phyloP scores from a whole-genome alignment of 2,329 filamentous ascomycete species.

The Cladosporium oxysporum region DNA sequence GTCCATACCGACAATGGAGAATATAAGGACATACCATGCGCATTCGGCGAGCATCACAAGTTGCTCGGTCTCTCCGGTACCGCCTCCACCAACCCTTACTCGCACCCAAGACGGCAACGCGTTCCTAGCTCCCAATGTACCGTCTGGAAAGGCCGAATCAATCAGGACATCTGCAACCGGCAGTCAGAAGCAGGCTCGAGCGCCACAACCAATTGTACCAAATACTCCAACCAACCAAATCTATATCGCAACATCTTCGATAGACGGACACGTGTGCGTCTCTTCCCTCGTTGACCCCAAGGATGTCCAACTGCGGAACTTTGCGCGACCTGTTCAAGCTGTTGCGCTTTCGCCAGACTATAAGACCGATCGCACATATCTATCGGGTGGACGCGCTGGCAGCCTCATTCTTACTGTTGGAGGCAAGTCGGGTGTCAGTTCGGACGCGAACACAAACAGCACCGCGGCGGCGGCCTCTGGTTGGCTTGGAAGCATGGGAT shows the following conservation, averaged over 20 bases:
- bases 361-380: conserved; percentile 81
- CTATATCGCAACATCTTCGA: conserved; percentile 88
- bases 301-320: conserved; percentile 89
- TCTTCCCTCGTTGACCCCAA: conserved; percentile 83
- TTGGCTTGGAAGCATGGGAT: conserved; percentile 86
- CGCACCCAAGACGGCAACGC: conserved; percentile 32
- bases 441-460: conserved; percentile 85
- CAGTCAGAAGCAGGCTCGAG: conserved; percentile 4
- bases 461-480: conserved; percentile 75
- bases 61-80: conserved; percentile 86
- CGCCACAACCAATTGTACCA: conserved; percentile 55
- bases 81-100: conserved; percentile 54
- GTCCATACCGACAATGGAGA: conserved; percentile 77
- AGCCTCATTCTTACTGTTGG: conserved; percentile 84
- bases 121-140: background rate
- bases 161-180: conserved; percentile 4
- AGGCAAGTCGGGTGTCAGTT: conserved; percentile 73
- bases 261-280: conserved; percentile 94
- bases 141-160: background rate
- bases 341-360: conserved; percentile 95
- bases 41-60: conserved; percentile 89
- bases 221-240: conserved; percentile 85
- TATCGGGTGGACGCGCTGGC: conserved; percentile 87
- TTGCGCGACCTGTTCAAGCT: conserved; percentile 86
- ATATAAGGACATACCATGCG: conserved; percentile 83